A percentile compares a stretch with the other conserved stretches of the same genome.
These are phyloP conservation scores for Arabis alpina DNA, from an alignment of 345 rosid species.

Conservation along the genomic window DNA sequence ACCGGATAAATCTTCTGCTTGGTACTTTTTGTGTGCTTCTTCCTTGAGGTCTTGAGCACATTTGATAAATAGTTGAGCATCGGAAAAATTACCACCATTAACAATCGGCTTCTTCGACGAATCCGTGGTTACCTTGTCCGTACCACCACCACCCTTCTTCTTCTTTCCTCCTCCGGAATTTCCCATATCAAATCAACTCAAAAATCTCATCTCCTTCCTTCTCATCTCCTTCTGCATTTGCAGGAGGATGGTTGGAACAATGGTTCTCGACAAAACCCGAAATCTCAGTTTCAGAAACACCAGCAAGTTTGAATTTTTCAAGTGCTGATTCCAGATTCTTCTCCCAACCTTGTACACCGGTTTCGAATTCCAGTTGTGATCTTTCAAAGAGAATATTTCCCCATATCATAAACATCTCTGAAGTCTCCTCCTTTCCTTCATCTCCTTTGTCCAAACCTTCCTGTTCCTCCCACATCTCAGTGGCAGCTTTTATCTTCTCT, in stretches of 20 bases:
- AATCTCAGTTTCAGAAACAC: slow-evolving; percentile 86
- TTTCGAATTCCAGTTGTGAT: slow-evolving; percentile 97
- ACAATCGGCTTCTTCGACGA: slow-evolving; percentile 47
- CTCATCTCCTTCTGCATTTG: slow-evolving; percentile 44
- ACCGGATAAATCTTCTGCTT: slow-evolving; percentile 69
- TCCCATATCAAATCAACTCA: slow-evolving; percentile 60
- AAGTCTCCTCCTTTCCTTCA: slow-evolving; percentile 39
- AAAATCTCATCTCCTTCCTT: too few species aligned
- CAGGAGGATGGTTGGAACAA: slow-evolving; percentile 54
- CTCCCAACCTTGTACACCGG: slow-evolving; percentile 75
- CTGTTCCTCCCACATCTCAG: slow-evolving; percentile 84
- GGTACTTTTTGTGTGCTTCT: slow-evolving; percentile 89
- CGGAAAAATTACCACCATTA: slow-evolving; percentile 68
- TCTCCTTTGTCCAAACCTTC: slow-evolving; percentile 43
- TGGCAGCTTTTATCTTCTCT: slow-evolving; percentile 91
- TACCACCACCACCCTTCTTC: slow-evolving; percentile 45
- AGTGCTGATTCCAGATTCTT: slow-evolving; percentile 76
- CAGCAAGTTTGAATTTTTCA: slow-evolving; percentile 86
- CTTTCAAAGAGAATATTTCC: slow-evolving; percentile 95
- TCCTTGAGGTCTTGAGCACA: slow-evolving; percentile 96
- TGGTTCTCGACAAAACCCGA: slow-evolving; percentile 78
- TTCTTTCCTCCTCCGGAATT: slow-evolving; percentile 65
- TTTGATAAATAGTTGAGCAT: slow-evolving; percentile 65
- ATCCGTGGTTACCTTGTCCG: slow-evolving; percentile 48
- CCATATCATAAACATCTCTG: slow-evolving; percentile 74